Evolutionary conservation across 768 basidiomycete genomes (phyloP), one percentile per base, ranked within the genome.

Genomic region (Mycena maculata): DNA sequence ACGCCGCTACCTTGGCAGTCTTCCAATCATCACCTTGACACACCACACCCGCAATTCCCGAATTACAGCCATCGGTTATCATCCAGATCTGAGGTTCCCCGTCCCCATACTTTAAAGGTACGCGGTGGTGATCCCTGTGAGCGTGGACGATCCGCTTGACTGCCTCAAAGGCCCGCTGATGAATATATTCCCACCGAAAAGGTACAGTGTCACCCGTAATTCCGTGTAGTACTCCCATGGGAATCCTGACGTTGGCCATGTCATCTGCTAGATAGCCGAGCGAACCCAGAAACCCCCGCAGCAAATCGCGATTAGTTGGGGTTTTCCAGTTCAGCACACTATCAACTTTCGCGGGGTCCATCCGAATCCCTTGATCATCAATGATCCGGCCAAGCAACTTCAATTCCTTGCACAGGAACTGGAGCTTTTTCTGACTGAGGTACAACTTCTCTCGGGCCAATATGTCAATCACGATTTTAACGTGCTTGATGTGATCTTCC

Each of bases 311-410:
- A 36, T 39, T 41, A 5, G 36, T 78, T 0, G 79, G 79, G 0
- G 65, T 68, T 36, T 78, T 79, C 78, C 78, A 81, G 20, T 77
- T 77, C 1, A 76, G 0, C 0, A 85, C 73, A 0, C 69, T 55
- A 25, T 84, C 78, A 0, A 86, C 81, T 42, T 85, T 86, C 11
- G 78, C 69, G 0, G 81, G 81, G 44, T 85, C 82, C 81, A 85
- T 84, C 0, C 59, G 59, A 22, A 86, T 83, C 0, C 84, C 82
- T 0, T 77, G 22, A 25, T 80, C 72, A 25, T 78, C 74, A 1
- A 86, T 63, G 0, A 82, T 57, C 1, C 73, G 70, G 1, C 81
- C 80, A 0, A 82, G 57, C 2, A 82, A 41, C 23, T 80, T 77
- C n/a, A 81, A 22, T 38, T 74, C 71, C 0, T 56, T 10, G 0